These are phyloP conservation scores for Fusarium incarnatum DNA, from an alignment of 2,329 filamentous ascomycete genomes.

Conservation along the genomic window DNA sequence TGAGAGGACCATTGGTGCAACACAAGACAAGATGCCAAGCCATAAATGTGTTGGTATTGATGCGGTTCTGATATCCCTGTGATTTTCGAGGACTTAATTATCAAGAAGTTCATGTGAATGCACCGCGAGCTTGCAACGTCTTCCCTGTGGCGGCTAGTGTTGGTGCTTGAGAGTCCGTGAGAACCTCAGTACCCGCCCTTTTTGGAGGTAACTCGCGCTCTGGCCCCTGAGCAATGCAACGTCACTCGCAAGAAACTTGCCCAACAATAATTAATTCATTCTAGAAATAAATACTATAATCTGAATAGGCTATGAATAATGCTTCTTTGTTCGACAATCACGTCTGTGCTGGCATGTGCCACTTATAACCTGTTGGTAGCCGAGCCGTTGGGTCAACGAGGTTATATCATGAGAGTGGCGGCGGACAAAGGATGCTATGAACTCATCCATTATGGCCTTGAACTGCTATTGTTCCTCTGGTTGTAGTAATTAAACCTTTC, in stretches of 20 bases:
- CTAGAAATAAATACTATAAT: neutral
- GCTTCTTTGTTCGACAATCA: neutral
- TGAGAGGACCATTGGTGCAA: neutral
- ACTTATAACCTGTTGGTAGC: constrained; percentile 8
- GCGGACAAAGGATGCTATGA: constrained; percentile 2
- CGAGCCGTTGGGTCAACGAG: constrained; percentile 10
- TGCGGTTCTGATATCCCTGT: neutral
- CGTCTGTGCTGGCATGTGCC: constrained; percentile 10
- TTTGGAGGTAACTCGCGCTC: constrained; percentile 22
- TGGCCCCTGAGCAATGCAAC: constrained; percentile 28
- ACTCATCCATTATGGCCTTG: constrained; percentile 6
- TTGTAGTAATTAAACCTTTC: neutral
- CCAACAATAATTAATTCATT: neutral
- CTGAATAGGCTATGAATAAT: neutral
- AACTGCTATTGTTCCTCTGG: neutral
- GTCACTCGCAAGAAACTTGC: neutral
- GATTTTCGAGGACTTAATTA: neutral
- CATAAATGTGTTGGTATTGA: neutral
- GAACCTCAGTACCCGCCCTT: constrained; percentile 25
- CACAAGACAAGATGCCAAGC: neutral
- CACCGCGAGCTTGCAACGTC: neutral
- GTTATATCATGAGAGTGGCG: neutral
- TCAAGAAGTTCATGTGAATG: neutral
- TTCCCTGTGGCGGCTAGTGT: constrained; percentile 3
- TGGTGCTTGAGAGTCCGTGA: constrained; percentile 17